Conservation (phyloP, 176 grass and related monocot genomes). For the Ensete ventricosum region DNA sequence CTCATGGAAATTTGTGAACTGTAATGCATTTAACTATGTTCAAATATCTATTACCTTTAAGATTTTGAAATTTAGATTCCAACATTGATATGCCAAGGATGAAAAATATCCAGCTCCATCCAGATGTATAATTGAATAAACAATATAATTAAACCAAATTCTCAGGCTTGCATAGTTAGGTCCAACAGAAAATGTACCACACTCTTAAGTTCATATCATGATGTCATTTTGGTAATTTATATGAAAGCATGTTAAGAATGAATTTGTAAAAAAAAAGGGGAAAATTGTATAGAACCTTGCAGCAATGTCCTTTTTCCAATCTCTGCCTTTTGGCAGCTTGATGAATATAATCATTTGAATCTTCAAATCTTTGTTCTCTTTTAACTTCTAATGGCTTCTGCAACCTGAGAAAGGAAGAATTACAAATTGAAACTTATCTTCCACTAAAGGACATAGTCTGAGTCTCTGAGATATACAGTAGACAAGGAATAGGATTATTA, state of each 20-base stretch:
- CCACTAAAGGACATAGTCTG: not conserved
- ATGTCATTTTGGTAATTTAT: not conserved
- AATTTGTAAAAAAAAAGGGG: not conserved
- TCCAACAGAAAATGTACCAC: too few relatives aligned
- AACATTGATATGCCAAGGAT: too few relatives aligned
- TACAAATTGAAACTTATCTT: not conserved
- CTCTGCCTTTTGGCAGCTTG: conserved; percentile 87
- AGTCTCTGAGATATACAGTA: too few relatives aligned
- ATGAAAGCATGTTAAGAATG: not conserved
- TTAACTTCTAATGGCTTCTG: conserved; percentile 33
- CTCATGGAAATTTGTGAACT: too few relatives aligned
- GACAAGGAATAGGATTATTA: too few relatives aligned
- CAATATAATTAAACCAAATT: too few relatives aligned
- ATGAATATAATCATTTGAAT: conserved; percentile 43
- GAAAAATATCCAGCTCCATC: too few relatives aligned
- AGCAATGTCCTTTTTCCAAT: conserved; percentile 73
- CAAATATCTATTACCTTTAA: too few relatives aligned
- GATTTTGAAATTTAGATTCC: too few relatives aligned
- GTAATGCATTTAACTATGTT: too few relatives aligned
- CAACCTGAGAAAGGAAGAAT: conserved; percentile 29
- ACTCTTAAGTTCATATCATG: not conserved
- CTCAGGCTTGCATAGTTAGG: too few relatives aligned
- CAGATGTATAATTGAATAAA: too few relatives aligned
- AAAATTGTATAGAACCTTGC: conserved; percentile 43
- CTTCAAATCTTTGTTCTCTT: conserved; percentile 42